Conservation (phyloP, 805 yeast genomes). For the Hanseniaspora meyeri region DNA sequence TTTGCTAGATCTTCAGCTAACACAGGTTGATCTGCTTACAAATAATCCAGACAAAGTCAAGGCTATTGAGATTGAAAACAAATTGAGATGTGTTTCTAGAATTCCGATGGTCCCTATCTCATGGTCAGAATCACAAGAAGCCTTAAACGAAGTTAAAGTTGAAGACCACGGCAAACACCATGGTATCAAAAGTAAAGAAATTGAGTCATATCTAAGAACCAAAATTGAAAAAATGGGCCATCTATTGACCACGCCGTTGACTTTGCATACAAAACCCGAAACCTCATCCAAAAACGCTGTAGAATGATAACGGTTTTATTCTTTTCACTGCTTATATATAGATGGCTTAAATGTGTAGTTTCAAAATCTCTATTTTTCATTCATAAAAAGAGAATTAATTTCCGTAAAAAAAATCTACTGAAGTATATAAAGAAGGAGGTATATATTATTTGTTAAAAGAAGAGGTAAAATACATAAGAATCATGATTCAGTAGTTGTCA, state of each 20-base stretch:
- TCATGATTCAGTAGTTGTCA: too few relatives aligned
- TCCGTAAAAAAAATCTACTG: too few relatives aligned
- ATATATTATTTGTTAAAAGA: background rate
- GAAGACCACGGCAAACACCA: conserved; percentile 14
- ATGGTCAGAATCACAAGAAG: conserved; percentile 44
- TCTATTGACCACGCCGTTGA: conserved; percentile 43
- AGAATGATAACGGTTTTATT: background rate
- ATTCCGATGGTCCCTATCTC: conserved; percentile 96
- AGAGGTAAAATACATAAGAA: background rate
- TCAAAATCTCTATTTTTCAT: background rate
- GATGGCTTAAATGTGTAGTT: too few relatives aligned
- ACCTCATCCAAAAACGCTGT: background rate
- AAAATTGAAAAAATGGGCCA: conserved; percentile 98
- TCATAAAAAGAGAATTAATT: too few relatives aligned
- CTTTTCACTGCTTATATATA: background rate
- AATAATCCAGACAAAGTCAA: conserved; percentile 93
- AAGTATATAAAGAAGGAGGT: background rate
- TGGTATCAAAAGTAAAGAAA: conserved; percentile 78
- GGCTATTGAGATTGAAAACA: conserved; percentile 80
- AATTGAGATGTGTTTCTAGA: conserved; percentile 68
- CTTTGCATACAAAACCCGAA: conserved; percentile 17
- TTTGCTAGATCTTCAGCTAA: conserved; percentile 64
- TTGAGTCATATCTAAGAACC: conserved; percentile 85
- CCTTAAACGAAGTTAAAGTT: conserved; percentile 14
- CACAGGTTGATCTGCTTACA: conserved; percentile 64